Evolutionary conservation across 495 filamentous ascomycete species (phyloP), one percentile per base, ranked within the genome.

Genomic region (Penicillium manginii): DNA sequence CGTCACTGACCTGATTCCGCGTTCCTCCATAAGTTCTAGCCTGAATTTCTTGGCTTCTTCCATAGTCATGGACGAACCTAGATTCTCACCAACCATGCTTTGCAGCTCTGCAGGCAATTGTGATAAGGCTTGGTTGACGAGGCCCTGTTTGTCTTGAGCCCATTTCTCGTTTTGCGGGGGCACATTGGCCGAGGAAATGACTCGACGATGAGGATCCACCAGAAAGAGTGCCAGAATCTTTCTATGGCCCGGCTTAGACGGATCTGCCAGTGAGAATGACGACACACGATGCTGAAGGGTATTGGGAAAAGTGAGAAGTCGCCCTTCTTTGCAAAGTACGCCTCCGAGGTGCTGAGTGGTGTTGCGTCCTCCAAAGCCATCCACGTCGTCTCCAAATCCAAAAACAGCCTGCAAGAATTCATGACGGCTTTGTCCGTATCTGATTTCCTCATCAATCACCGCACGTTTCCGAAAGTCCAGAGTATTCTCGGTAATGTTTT

Each of bases 191-290:
- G 84, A 82, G 0, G 74, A 80, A 14, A 84, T 76, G 51, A 88
- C 73, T 2, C 76, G 74, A 14, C 62, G 55, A 40, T 74, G 51
- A 0, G 84, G 85, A 63, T 86, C 83, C 2, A 88, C 77, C 3
- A 88, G 70, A 64, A 80, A 87, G 15, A 87, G 60, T 0, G 80
- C 82, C 2, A 87, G 69, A 56, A 86, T 80, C 52, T 82, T 80
- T 9, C 81, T 65, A 55, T 86, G 82, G 7, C 84, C 84, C 0
- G 79, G 78, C 58, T 77, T 81, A 0, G 78, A 77, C 0, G 37
- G 54, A 59, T 87, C 82, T 1, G 43, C 63, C 5, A 86, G 75
- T 1, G 49, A 57, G 64, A 86, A 87, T 0, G 74, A 66, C 4
- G 74, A 70, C 0, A 83, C 82, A 5, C 75, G 74, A 59, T 87